Percentiles rank a stretch among this genome's conserved stretches.
These are phyloP conservation scores for Trypanosomatidae sp. DNA, from an alignment of 208 protist species.

Conservation along the genomic window DNA sequence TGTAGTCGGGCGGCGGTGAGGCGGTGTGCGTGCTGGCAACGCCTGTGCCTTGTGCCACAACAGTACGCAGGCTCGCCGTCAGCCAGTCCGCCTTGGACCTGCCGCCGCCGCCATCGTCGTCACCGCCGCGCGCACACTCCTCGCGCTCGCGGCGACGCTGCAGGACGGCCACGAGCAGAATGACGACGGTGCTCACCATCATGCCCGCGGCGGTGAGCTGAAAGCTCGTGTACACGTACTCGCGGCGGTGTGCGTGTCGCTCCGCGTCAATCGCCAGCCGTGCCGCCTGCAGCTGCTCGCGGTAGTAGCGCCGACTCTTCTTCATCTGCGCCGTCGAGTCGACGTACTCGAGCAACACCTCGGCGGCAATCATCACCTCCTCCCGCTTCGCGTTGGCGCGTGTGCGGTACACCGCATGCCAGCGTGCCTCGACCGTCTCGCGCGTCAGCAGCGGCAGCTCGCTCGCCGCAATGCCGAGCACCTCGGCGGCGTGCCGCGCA, in stretches of 20 bases:
- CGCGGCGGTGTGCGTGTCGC: constrained; percentile 9
- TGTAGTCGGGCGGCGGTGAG: constrained; percentile 73
- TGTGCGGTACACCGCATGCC: constrained; percentile 38
- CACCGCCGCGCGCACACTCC: no score
- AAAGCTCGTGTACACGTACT: constrained; percentile 23
- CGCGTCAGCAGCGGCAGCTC: constrained; percentile 45
- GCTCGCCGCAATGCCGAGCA: constrained; percentile 60
- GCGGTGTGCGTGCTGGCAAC: constrained; percentile 31
- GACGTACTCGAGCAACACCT: constrained; percentile 80
- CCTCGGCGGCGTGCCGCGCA: constrained; percentile 52
- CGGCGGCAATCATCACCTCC: constrained; percentile 66
- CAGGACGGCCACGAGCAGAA: no score
- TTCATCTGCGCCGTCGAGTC: constrained; percentile 56
- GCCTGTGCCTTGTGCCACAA: no score
- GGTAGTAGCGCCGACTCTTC: constrained; percentile 75
- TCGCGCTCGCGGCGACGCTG: no score
- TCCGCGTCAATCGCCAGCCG: constrained; percentile 47
- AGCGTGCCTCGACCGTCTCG: constrained; percentile 33
- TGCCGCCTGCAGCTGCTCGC: constrained; percentile 51
- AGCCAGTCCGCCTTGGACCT: no score
- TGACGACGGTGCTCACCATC: no score
- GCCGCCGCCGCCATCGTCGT: no score
- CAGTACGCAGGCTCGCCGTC: no score
- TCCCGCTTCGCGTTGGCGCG: constrained; percentile 40
- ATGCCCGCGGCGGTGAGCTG: no score